Base-by-base conservation (phyloP, 129 eudicot genomes). In the Oenanthe sinensis region DNA sequence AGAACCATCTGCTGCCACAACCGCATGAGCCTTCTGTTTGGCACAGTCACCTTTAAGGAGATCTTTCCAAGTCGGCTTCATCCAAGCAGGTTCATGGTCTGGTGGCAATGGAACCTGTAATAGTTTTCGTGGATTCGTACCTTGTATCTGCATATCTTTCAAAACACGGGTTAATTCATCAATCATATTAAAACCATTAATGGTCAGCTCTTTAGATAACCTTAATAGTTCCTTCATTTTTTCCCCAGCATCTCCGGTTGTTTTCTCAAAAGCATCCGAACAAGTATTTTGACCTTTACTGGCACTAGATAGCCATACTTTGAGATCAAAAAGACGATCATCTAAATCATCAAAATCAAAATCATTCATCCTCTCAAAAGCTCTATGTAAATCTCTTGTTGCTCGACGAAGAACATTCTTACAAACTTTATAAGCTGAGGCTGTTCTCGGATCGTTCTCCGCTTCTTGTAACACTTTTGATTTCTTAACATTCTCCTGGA, bases 171-270 rank as follows among this genome's bases (percentile, higher is more conserved):
- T 9, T 26, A 86, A 17, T 14, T 78, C 76, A 42, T 44, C 24
- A 16, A 86, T 82, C 84, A 86, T 86, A 19, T 75, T 78, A 2
- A 86, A 78, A 24, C 78, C 85, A 45, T 86, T 86, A 77, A 86
- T 78, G 6, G 82, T 42, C 2, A 86, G 70, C 79, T 86, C 85
- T 10, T 49, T 15, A 20, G 85, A 62, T 4, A 72, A 54, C 36
- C 67, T 68, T 68, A 86, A 33, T 11, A 86, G 37, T 8, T 81
- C 55, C 81, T 86, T 83, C 85, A 86, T 86, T 42, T 78, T 83
- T 43, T 86, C 85, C 3, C 85, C 87, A 1, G 83, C 75, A 8
- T 83, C 78, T 13, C 80, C 80, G 1, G 49, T 67, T 48, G 74
- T 80, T 77, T 80, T 72, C 1, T 72, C 82, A 48, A 80, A 80